These are phyloP conservation scores for Nidula niveotomentosa DNA, from an alignment of 1,284 basidiomycete genomes.

Conservation along the genomic window DNA sequence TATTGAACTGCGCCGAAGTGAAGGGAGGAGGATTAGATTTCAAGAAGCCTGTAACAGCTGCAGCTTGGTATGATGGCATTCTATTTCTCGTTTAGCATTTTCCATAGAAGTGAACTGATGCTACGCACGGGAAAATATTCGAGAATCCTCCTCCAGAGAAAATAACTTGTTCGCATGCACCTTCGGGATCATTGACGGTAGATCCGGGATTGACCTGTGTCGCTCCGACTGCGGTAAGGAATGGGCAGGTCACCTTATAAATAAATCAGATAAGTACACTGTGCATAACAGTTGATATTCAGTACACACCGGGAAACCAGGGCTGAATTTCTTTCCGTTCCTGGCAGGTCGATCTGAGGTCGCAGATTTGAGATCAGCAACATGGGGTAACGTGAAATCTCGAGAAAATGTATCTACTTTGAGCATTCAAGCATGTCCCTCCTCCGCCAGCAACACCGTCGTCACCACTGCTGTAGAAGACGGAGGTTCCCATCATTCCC, in stretches of 20 bases:
- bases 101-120: not conserved
- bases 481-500: constrained; percentile 44
- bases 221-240: constrained; percentile 50
- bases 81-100: constrained; percentile 2
- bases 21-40: constrained; percentile 17
- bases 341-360: constrained; percentile 11
- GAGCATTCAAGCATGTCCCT: constrained; percentile 38
- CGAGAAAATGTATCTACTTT: constrained; percentile 12
- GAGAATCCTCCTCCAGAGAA: constrained; percentile 51
- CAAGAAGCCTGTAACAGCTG: constrained; percentile 14
- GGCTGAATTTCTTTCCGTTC: constrained; percentile 35
- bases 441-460: constrained; percentile 45
- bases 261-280: not conserved
- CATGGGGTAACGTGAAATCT: too few species aligned
- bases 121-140: constrained; percentile 35
- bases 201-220: constrained; percentile 44
- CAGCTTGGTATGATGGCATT: constrained; percentile 16
- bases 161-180: constrained; percentile 37
- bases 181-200: constrained; percentile 35
- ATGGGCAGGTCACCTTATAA: constrained; percentile 50
- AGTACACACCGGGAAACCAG: constrained; percentile 32
- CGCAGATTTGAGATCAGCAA: too few species aligned
- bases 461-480: constrained; percentile 53
- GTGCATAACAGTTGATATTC: constrained; percentile 1
- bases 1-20: constrained; percentile 17